Base-by-base conservation (phyloP, 2,329 filamentous ascomycete genomes). In the Cercospora beticola region DNA sequence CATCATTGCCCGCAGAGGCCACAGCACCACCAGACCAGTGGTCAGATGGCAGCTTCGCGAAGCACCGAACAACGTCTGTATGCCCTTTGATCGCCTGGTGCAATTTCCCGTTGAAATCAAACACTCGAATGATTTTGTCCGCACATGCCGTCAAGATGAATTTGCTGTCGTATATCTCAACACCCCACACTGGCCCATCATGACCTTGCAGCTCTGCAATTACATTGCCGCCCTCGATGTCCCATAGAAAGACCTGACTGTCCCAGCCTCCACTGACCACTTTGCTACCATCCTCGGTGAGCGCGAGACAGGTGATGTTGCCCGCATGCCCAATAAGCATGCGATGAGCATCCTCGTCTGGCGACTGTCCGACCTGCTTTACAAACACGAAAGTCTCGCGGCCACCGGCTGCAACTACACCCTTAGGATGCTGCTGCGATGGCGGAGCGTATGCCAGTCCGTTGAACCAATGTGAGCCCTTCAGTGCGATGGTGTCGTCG, bases 201-300 rank as follows among this genome's bases (percentile, higher is more conserved):
- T 97, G 93, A 5, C 92, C 93, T 57, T 87, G 82, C 18, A 99
- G 84, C 58, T 90, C 83, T 33, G 89, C 82, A 71, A 91, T 87
- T 9, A 87, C 87, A 77, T 96, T 93, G 92, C 94, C 97, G 73
- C 90, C 93, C 49, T 88, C 87, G n/a, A 95, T 83, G 71, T 86
- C 86, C 95, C 95, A 99, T 63, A 98, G 83, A 65, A 93, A 90
- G 30, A 93, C 94, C 72, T 93, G 91, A 31, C 88, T 88, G 80
- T 99, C 95, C 95, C 95, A 99, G 75, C 94, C 92, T 33, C 94
- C 95, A 72, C 94, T 98, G 58, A 97, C 89, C 49, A 98, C 85
- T 78, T 89, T 92, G 57, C 83, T 87, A 1, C 90, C 90, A 68
- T 89, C 86, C 0, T 90, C 87, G 62, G 90, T 90, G 16, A 92